phyloP scores from a whole-genome alignment of 1,284 basidiomycete genomes.

The Leccinum angustisporum region DNA sequence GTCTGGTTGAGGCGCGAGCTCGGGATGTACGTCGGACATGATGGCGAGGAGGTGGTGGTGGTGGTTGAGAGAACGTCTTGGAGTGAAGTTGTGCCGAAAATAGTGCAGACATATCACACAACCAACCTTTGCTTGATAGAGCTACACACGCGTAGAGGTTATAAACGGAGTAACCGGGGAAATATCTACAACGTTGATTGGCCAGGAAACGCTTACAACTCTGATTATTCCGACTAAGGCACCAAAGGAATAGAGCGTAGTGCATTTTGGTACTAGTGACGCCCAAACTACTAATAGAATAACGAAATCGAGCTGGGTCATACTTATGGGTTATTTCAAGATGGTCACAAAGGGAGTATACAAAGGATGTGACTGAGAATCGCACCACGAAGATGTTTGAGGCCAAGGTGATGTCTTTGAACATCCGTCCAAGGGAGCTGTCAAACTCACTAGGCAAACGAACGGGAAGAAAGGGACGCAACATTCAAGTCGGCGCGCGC shows the following conservation, averaged over 20 bases:
- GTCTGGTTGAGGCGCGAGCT: slow-evolving; percentile 53
- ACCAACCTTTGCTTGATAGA: not conserved
- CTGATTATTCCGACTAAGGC: slow-evolving; percentile 31
- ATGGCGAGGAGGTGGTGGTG: not conserved
- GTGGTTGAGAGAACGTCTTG: not conserved
- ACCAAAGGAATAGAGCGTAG: slow-evolving; percentile 29
- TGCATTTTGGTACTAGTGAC: slow-evolving; percentile 10
- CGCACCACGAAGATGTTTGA: not conserved
- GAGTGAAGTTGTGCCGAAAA: not conserved
- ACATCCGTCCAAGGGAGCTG: not conserved
- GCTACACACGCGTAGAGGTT: not conserved
- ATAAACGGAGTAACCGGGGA: slow-evolving; percentile 19
- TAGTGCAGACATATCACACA: slow-evolving; percentile 9
- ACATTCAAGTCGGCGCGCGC: not conserved
- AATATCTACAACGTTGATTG: slow-evolving; percentile 20
- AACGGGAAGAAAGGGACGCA: not conserved
- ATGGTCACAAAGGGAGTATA: not conserved
- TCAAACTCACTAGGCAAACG: not conserved
- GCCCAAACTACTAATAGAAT: slow-evolving; percentile 18
- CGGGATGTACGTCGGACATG: slow-evolving; percentile 57
- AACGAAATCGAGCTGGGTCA: not conserved
- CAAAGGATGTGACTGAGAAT: not conserved
- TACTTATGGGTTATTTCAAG: not conserved
- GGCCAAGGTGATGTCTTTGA: not conserved
- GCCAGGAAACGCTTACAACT: slow-evolving; percentile 14